phyloP scores from a whole-genome alignment of 768 basidiomycete species.

The Lentinula lateritia region DNA sequence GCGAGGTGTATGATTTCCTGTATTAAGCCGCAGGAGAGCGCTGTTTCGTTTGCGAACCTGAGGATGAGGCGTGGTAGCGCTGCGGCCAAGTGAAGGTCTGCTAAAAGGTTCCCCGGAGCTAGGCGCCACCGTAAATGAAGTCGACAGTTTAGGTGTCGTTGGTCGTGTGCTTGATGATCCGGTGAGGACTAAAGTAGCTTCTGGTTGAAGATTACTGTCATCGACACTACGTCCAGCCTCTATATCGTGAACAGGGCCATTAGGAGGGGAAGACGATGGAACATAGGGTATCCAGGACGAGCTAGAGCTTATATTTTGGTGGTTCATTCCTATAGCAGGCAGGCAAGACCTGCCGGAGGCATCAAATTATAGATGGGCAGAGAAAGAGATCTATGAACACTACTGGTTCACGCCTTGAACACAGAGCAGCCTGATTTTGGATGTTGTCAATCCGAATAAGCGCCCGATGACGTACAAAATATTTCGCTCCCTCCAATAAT shows the following conservation, averaged over 20 bases:
- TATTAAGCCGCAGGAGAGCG: not conserved
- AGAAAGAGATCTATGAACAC: too few species aligned
- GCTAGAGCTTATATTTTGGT: constrained; percentile 1
- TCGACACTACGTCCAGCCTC: not conserved
- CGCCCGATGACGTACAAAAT: too few species aligned
- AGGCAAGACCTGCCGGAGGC: not conserved
- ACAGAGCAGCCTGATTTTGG: too few species aligned
- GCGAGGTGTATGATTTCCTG: constrained; percentile 3
- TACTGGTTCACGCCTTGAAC: too few species aligned
- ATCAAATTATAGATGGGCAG: not conserved
- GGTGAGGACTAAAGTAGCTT: not conserved
- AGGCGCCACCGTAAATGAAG: not conserved
- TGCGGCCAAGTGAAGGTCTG: constrained; percentile 11
- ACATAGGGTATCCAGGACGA: not conserved
- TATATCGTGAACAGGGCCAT: not conserved
- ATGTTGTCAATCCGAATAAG: too few species aligned
- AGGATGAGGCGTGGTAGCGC: constrained; percentile 16
- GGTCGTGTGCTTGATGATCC: constrained; percentile 2
- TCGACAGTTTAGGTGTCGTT: not conserved
- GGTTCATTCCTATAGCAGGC: not conserved
- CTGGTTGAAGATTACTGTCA: not conserved
- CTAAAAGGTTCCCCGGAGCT: not conserved
- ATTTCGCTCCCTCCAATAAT: too few species aligned
- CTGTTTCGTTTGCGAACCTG: constrained; percentile 6
- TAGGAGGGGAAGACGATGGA: not conserved